Evolutionary conservation across 768 basidiomycete species (phyloP).

Genomic region (Macrolepiota albuminosa): DNA sequence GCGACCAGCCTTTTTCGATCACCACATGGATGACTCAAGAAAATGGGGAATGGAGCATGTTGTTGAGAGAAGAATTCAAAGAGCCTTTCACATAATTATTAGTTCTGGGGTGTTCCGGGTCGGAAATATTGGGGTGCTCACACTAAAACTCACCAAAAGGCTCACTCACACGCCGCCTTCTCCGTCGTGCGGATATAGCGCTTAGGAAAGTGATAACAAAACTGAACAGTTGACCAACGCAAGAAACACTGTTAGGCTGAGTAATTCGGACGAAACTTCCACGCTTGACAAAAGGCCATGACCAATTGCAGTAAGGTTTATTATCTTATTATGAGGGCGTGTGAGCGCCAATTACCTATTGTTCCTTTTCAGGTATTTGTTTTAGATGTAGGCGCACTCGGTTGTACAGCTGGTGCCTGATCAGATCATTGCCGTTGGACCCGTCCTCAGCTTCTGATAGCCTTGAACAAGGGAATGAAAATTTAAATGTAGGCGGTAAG

Average conservation of each 20-base stretch:
- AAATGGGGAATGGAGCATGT: neutral
- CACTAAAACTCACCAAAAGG: neutral
- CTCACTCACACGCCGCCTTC: neutral
- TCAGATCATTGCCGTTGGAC: neutral
- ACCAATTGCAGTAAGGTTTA: neutral
- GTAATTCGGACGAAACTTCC: neutral
- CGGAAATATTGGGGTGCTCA: neutral
- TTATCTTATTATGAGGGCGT: neutral
- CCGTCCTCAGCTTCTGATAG: neutral
- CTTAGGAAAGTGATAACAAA: neutral
- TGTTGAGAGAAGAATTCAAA: neutral
- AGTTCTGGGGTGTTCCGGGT: neutral
- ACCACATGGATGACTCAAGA: neutral
- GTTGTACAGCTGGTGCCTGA: neutral
- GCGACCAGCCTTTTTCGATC: neutral
- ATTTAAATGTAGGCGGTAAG: neutral
- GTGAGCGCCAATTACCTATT: neutral
- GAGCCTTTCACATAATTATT: neutral
- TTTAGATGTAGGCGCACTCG: neutral
- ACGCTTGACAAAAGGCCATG: neutral
- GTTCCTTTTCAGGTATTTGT: neutral
- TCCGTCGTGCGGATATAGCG: neutral
- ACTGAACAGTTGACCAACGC: neutral
- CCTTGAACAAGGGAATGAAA: neutral
- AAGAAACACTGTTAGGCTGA: neutral